These are phyloP conservation scores for Colletotrichum sp. DNA, from an alignment of 2,329 filamentous ascomycete genomes.

Conservation along the genomic window DNA sequence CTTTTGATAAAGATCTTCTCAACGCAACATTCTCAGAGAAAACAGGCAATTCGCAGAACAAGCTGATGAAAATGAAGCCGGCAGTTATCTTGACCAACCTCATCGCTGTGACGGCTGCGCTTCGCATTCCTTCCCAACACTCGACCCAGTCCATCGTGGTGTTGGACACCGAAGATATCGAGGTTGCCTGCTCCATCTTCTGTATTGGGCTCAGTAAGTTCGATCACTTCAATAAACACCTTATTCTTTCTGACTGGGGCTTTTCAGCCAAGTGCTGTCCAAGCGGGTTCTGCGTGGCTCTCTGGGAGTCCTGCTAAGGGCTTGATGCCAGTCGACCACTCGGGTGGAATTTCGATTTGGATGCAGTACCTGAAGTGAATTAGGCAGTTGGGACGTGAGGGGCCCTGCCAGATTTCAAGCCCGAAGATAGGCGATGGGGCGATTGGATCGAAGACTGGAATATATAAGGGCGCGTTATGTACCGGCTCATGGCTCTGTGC, in stretches of 20 bases:
- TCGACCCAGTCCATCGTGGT: not conserved
- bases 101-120: not conserved
- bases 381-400: not conserved
- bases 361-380: not conserved
- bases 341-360: not conserved
- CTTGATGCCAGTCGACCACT: not conserved
- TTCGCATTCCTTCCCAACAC: not conserved
- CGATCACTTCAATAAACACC: fast-evolving
- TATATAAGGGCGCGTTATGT: not conserved
- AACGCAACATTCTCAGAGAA: not conserved
- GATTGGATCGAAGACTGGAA: not conserved
- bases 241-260: not conserved
- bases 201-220: not conserved
- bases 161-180: not conserved
- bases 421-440: no score
- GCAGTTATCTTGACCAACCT: not conserved
- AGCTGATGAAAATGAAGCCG: not conserved
- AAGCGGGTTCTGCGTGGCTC: not conserved
- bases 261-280: not conserved
- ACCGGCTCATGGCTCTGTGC: not conserved
- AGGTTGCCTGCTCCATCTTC: not conserved
- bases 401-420: not conserved
- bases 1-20: not conserved
- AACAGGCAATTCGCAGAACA: fast-evolving
- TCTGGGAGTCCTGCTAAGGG: not conserved